phyloP scores from a whole-genome alignment of 768 basidiomycete genomes.

The Suillus hirtellus region DNA sequence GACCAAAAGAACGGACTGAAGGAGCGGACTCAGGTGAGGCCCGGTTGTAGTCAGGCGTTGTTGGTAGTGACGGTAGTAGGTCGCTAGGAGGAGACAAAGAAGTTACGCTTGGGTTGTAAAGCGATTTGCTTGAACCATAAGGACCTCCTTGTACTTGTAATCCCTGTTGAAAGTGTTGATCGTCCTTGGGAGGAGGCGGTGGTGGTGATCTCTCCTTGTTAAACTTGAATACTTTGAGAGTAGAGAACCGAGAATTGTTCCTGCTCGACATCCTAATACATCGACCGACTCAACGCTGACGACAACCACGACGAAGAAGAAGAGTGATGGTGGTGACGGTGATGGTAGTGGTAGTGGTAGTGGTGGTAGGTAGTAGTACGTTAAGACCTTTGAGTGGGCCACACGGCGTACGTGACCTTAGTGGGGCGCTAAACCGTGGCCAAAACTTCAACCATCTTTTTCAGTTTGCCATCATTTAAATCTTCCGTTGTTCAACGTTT shows the following conservation, averaged over 20 bases:
- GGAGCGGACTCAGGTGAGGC: constrained; percentile 20
- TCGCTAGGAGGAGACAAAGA: constrained; percentile 41
- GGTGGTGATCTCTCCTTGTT: constrained; percentile 44
- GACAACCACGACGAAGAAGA: too few relatives aligned
- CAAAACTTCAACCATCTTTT: constrained; percentile 4
- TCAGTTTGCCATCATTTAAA: neutral
- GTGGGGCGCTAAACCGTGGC: neutral
- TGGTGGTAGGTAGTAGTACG: neutral
- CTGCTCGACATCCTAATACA: constrained; percentile 12
- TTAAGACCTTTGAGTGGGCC: constrained; percentile 1
- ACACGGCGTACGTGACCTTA: neutral
- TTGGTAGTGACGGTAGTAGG: constrained; percentile 25
- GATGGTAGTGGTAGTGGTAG: neutral
- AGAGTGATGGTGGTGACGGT: neutral
- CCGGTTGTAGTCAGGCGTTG: constrained; percentile 21
- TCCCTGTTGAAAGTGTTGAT: constrained; percentile 39
- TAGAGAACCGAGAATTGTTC: constrained; percentile 41
- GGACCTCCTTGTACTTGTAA: neutral
- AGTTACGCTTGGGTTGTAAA: constrained; percentile 44
- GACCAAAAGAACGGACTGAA: constrained; percentile 8
- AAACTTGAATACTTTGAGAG: constrained; percentile 45
- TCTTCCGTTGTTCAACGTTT: neutral
- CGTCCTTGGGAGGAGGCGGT: constrained; percentile 67
- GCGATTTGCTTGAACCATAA: constrained; percentile 28
- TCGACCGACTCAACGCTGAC: neutral